Percentiles rank a stretch among this genome's conserved stretches.
Conservation (phyloP, 139 green algal genomes). For the Chlorella vulgaris region DNA sequence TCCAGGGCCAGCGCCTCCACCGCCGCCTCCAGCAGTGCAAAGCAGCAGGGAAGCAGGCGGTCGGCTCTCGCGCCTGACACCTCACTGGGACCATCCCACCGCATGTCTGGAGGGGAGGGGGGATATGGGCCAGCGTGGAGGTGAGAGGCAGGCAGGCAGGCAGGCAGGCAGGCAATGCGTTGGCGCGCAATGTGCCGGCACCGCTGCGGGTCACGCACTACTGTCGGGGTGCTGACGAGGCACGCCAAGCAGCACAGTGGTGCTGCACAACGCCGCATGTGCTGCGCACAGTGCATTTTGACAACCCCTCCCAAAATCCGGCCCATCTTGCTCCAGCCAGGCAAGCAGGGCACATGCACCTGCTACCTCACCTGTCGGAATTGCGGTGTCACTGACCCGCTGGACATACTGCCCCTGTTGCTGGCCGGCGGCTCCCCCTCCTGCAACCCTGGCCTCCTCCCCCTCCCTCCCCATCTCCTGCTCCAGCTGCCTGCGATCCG, state of each 20-base stretch:
- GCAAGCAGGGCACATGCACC: too few relatives aligned
- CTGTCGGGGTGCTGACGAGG: neutral
- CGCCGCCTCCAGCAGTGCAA: constrained; percentile 53
- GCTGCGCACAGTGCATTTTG: too few relatives aligned
- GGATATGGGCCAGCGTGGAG: neutral
- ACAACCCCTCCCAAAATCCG: too few relatives aligned
- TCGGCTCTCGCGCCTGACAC: constrained; percentile 45
- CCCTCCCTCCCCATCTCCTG: constrained; percentile 11
- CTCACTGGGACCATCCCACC: constrained; percentile 20
- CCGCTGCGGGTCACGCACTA: too few relatives aligned
- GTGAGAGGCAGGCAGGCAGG: neutral
- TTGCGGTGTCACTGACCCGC: neutral
- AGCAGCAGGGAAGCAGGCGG: constrained; percentile 54
- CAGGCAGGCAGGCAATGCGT: too few relatives aligned
- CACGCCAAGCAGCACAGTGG: neutral
- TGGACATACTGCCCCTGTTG: neutral
- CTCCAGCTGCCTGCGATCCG: constrained; percentile 20
- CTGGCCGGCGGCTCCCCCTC: neutral
- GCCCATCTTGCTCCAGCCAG: too few relatives aligned
- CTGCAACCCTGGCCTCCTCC: constrained; percentile 16
- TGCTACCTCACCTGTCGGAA: constrained; percentile 5
- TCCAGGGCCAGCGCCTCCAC: constrained; percentile 58
- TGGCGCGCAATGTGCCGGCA: too few relatives aligned
- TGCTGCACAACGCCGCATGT: too few relatives aligned
- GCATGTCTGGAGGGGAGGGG: constrained; percentile 16